Evolutionary conservation across 2,329 filamentous ascomycete genomes (phyloP).

Genomic region (Calonectria honghensis): DNA sequence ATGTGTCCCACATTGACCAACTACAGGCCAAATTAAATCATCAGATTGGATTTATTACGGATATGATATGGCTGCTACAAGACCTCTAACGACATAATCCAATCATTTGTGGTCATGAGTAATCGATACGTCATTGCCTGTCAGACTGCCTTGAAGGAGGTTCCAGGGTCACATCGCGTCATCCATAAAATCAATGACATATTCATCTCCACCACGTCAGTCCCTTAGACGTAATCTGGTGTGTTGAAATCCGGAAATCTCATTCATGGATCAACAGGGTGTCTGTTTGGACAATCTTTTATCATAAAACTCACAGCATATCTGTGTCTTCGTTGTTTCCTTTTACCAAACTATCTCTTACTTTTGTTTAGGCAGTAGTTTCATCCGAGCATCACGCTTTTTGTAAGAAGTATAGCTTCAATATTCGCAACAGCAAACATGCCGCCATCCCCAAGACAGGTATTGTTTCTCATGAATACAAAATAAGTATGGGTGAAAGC

Average conservation of each 20-base stretch:
- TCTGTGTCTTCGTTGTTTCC: not conserved
- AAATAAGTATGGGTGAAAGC: not conserved
- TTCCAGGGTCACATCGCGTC: constrained; percentile 14
- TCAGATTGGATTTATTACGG: constrained; percentile 1
- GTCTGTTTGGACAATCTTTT: not conserved
- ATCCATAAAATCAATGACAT: constrained; percentile 6
- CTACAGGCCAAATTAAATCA: not conserved
- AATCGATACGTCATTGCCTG: not conserved
- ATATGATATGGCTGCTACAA: not conserved
- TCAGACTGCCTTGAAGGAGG: not conserved
- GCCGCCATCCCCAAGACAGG: not conserved
- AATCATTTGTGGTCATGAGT: constrained; percentile 2
- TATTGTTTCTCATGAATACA: not conserved
- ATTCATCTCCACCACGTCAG: not conserved
- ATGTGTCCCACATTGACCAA: not conserved
- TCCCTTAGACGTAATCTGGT: not conserved
- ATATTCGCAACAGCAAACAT: not conserved
- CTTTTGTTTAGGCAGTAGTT: not conserved
- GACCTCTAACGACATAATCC: not conserved
- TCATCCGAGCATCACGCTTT: not conserved
- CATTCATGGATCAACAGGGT: not conserved
- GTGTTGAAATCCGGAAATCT: not conserved
- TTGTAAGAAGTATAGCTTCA: not conserved
- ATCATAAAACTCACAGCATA: not conserved
- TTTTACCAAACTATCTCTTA: not conserved